Evolutionary conservation across 345 rosid genomes (phyloP), one percentile per base, ranked within the genome.

Genomic region (Camelina neglecta): DNA sequence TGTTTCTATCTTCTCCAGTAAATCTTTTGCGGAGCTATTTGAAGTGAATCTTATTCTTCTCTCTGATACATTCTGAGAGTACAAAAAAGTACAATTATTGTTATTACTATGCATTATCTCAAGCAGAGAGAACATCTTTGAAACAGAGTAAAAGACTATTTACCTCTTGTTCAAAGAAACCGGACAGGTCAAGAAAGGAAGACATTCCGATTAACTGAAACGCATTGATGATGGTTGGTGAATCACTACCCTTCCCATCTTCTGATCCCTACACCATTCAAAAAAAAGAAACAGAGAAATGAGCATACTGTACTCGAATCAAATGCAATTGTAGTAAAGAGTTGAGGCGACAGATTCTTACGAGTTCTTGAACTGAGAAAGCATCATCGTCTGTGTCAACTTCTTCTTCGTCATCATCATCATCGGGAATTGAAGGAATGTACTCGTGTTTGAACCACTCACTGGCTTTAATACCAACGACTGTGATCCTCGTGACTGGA

Each of bases 141-240:
- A 66, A 59, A 66, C 50, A 67, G 45, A 54, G 65, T 6, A 33
- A 65, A 42, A 21, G 11, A 33, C 7, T 16, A 4, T 57, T 75
- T 67, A 94, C 98, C 97, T 92, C 97, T 79, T 86, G 79, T 85
- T 92, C 96, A 8, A 90, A 94, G 83, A 94, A 90, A 71, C 99
- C 97, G 2, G 97, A 94, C 62, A 94, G 89, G 77, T 92, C 99
- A 23, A 94, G 90, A 78, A 85, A 88, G 23, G 97, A 94, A 45
- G 97, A 92, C 99, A 94, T 94, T 76, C 99, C 98, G 15, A 94
- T 94, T 54, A 92, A 81, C 79, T 94, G 95, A 81, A 94, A 94
- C 71, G 97, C 99, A 65, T 92, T 90, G 74, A 94, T 89, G 21
- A 82, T 68, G 45, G 79, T 81, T 29, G 91, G 90, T 3, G 88